phyloP scores from a whole-genome alignment of 805 yeast genomes.

The Candida tallmaniae region DNA sequence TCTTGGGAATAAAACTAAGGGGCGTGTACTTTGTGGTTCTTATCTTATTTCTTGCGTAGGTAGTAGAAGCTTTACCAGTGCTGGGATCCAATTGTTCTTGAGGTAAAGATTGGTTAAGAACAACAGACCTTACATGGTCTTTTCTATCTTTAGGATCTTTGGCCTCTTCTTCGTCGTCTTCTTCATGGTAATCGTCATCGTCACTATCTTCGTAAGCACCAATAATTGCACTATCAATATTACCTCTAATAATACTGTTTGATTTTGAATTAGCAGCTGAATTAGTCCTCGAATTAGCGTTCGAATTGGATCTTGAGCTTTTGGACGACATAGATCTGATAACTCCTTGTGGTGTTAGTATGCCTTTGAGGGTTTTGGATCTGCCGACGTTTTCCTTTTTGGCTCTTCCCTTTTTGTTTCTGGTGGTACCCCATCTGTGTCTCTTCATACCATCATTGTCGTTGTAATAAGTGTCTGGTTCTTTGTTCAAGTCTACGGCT shows the following conservation, averaged over 20 bases:
- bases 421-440: conserved; percentile 88
- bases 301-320: conserved; percentile 4
- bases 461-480: conserved; percentile 14
- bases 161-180: conserved; percentile 24
- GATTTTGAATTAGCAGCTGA: conserved; percentile 11
- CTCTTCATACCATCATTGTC: conserved; percentile 52
- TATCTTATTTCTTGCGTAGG: conserved; percentile 85
- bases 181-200: conserved; percentile 23
- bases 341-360: conserved; percentile 20
- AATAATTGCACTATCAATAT: conserved; percentile 21
- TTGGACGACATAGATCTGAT: conserved; percentile 10
- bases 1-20: conserved; percentile 80
- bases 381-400: conserved; percentile 42
- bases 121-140: conserved; percentile 42
- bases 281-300: conserved; percentile 5
- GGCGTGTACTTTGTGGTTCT: conserved; percentile 97
- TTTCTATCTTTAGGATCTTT: conserved; percentile 31
- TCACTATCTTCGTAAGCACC: conserved; percentile 17
- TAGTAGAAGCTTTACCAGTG: conserved; percentile 53
- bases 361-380: conserved; percentile 54
- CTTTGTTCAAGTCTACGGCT: conserved; percentile 4
- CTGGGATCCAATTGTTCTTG: conserved; percentile 50
- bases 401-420: conserved; percentile 70
- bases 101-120: conserved; percentile 59
- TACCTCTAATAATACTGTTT: conserved; percentile 14